These are phyloP conservation scores for Aspergillus versicolor DNA, from an alignment of 2,329 filamentous ascomycete genomes.

Conservation along the genomic window DNA sequence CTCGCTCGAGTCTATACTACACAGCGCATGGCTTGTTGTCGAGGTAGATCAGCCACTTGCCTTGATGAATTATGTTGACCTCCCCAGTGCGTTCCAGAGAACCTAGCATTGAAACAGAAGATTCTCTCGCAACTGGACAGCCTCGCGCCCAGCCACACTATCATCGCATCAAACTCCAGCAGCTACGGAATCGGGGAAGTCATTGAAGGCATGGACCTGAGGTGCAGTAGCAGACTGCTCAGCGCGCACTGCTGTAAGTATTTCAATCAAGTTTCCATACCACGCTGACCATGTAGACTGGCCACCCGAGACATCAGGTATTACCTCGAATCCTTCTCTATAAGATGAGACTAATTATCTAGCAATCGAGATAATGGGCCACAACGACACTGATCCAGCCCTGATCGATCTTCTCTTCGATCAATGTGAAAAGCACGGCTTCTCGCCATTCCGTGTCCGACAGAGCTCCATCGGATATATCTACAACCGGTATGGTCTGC, in stretches of 20 bases:
- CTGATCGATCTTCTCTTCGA: slow-evolving; percentile 31
- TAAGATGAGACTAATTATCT: neutral
- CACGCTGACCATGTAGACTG: neutral
- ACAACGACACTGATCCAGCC: neutral
- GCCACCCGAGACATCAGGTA: neutral
- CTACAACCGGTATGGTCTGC: neutral
- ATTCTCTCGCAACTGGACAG: neutral
- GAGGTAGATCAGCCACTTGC: neutral
- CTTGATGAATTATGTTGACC: too few species aligned
- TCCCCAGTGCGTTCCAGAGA: neutral
- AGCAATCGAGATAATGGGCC: neutral
- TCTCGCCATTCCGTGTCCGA: slow-evolving; percentile 39
- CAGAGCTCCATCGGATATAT: slow-evolving; percentile 41
- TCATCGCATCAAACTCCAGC: neutral
- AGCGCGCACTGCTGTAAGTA: neutral
- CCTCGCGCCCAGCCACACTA: neutral
- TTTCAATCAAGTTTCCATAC: neutral
- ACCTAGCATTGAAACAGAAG: neutral
- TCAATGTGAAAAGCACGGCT: slow-evolving; percentile 32
- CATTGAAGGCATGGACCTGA: neutral
- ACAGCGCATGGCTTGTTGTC: neutral
- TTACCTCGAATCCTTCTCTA: neutral
- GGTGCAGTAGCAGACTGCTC: neutral
- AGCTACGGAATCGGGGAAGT: neutral
- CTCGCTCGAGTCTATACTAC: neutral